Base-by-base conservation (phyloP, 1,284 basidiomycete genomes). In the Austroboletus olivaceoglutinosus region DNA sequence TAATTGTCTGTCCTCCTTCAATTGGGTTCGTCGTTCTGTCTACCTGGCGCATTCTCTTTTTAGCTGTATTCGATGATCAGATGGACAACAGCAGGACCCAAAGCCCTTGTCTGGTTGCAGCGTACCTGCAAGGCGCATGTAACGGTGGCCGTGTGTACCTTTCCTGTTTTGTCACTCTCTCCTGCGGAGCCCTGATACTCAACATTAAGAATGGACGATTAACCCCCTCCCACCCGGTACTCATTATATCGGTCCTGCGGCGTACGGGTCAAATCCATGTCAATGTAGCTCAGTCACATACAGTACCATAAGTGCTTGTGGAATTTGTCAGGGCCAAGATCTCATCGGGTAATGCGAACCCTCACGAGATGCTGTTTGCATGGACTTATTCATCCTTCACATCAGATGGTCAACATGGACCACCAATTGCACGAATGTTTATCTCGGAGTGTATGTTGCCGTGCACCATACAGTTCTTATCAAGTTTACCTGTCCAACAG, bases 241-340 rank as follows among this genome's bases (percentile, higher is more conserved):
- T 15, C 43, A 59, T 21, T 71, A 70, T n/a, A 45, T 23, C 10
- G 60, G 64, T 10, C 70, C 68, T 22, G 44, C 40, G 13, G 53
- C 18, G 30, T 12, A 22, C 34, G 5, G 57, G 36, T 38, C 44
- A 42, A 59, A 64, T 27, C 2, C 13, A 5, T 73, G 72, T 45
- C 51, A 58, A 34, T 73, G 73, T 44, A 72, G 59, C 36, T 57
- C 64, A 5, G 57, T 73, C 40, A 57, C 62, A 1, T 73, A 73
- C 47, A 61, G 54, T 8, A n/a, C 62, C 30, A 34, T 71, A 12
- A 66, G 63, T 34, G 72, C 71, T 6, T 73, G 71, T 42, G 61
- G 59, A 22, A 22, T 57, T 19, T 73, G 71, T 50, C 71, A 74
- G 43, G 59, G 60, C 9, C 25, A 31, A n/a, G 57, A 57, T 10